These are phyloP conservation scores for Pythium biforme DNA, from an alignment of 352 stramenopile genomes.

Conservation along the genomic window DNA sequence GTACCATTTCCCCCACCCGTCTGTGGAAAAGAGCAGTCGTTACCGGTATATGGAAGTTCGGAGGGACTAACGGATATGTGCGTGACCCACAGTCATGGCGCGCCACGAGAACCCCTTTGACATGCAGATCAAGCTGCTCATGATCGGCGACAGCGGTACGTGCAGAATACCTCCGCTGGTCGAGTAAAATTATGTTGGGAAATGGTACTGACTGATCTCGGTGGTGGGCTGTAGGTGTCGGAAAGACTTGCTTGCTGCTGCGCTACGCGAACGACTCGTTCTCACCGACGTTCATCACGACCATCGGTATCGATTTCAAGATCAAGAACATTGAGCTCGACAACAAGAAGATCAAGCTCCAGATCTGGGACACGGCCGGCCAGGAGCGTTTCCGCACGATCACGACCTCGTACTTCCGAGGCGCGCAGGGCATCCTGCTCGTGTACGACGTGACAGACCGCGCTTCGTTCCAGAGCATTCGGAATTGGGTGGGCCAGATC, in stretches of 20 bases:
- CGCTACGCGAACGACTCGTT: constrained; percentile 91
- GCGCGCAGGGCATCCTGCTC: constrained; percentile 98
- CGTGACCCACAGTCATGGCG: constrained; percentile 61
- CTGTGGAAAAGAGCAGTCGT: background rate
- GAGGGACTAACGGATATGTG: constrained; percentile 9
- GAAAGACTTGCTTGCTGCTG: constrained; percentile 87
- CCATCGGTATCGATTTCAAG: constrained; percentile 91
- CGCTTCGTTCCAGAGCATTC: constrained; percentile 96
- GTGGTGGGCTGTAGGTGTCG: constrained; percentile 57
- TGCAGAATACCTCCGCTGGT: constrained; percentile 18
- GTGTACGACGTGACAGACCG: constrained; percentile 98
- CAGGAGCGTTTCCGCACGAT: constrained; percentile 99
- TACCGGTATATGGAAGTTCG: background rate
- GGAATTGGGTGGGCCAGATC: constrained; percentile 98
- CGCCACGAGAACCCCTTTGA: constrained; percentile 93
- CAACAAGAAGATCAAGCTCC: constrained; percentile 97
- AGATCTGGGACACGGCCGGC: constrained; percentile 99
- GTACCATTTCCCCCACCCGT: background rate
- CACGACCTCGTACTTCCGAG: constrained; percentile 99
- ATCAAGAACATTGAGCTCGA: constrained; percentile 93
- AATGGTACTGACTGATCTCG: background rate
- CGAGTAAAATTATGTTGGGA: constrained; percentile 6
- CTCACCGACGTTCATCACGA: constrained; percentile 90
- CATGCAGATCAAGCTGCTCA: constrained; percentile 98
- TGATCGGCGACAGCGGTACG: constrained; percentile 96